phyloP scores from a whole-genome alignment of 2,329 filamentous ascomycete genomes.

The Trichothecium sympodiale region DNA sequence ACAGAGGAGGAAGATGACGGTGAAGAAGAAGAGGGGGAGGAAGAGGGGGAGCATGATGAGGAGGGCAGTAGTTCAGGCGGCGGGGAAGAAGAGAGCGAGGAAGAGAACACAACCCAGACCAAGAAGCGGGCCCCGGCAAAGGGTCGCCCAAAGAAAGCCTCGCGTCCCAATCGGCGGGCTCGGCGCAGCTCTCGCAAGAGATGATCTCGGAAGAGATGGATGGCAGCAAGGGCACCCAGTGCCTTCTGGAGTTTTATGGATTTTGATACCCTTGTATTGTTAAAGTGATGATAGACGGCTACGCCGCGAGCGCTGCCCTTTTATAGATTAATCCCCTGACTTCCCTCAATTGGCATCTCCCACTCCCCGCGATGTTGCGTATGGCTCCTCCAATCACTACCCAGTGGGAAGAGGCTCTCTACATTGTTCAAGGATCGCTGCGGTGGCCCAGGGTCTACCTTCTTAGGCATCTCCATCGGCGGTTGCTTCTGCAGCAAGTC shows the following conservation, averaged over 20 bases:
- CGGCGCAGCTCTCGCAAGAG: no score
- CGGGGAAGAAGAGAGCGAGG: conserved; percentile 19
- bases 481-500: conserved; percentile 27
- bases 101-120: conserved; percentile 14
- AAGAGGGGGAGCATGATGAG: conserved; percentile 20
- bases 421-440: conserved; percentile 19
- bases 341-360: conserved; percentile 19
- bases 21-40: conserved; percentile 23
- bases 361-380: conserved; percentile 28
- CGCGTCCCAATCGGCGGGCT: no score
- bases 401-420: conserved; percentile 23
- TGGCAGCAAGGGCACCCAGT: no score
- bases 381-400: conserved; percentile 26
- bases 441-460: conserved; percentile 15
- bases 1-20: conserved; percentile 18
- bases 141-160: no score
- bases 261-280: neutral
- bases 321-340: neutral
- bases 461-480: conserved; percentile 20
- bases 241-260: no score
- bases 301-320: neutral
- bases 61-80: conserved; percentile 9
- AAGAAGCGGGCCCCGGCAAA: no score
- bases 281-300: neutral
- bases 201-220: no score